Conservation (phyloP, 495 filamentous ascomycete species). For the Clavariopsis aquatica region DNA sequence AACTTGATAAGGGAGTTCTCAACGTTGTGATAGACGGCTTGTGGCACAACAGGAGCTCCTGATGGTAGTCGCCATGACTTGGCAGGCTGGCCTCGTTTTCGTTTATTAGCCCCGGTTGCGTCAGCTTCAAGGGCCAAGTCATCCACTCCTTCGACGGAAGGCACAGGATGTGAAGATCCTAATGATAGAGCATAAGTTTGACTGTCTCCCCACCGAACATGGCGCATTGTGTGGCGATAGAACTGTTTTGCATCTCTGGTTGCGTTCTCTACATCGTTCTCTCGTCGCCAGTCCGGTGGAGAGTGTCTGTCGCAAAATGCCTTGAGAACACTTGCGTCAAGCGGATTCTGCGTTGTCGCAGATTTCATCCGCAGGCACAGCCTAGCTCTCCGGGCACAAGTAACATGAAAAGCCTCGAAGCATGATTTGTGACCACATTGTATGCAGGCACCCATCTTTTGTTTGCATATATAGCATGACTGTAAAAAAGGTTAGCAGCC, state of each 20-base stretch:
- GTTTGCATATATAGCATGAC: slow-evolving; percentile 93
- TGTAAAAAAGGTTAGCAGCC: slow-evolving; percentile 26
- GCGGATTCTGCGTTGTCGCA: slow-evolving; percentile 70
- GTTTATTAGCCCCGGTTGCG: slow-evolving; percentile 70
- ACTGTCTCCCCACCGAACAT: slow-evolving; percentile 85
- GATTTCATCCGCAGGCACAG: slow-evolving; percentile 97
- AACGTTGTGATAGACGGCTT: slow-evolving; percentile 77
- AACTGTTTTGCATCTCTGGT: slow-evolving; percentile 72
- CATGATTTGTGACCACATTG: slow-evolving; percentile 98
- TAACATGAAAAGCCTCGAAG: slow-evolving; percentile 97
- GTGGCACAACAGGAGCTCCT: slow-evolving; percentile 90
- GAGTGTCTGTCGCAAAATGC: slow-evolving; percentile 97
- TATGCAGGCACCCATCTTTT: slow-evolving; percentile 96
- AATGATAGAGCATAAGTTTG: slow-evolving; percentile 82
- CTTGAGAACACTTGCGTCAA: slow-evolving; percentile 87
- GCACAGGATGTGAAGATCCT: slow-evolving; percentile 63
- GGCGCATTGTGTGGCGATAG: slow-evolving; percentile 83
- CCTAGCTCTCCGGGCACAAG: slow-evolving; percentile 83
- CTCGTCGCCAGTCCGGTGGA: slow-evolving; percentile 81
- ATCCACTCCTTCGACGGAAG: slow-evolving; percentile 52
- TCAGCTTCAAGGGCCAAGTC: slow-evolving; percentile 38
- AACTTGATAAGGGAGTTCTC: slow-evolving; percentile 76
- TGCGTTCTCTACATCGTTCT: slow-evolving; percentile 73
- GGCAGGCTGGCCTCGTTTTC: slow-evolving; percentile 62
- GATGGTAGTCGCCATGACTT: slow-evolving; percentile 94